These are phyloP conservation scores for Fomitopsis pinicola DNA, from an alignment of 1,284 basidiomycete species.

Conservation along the genomic window DNA sequence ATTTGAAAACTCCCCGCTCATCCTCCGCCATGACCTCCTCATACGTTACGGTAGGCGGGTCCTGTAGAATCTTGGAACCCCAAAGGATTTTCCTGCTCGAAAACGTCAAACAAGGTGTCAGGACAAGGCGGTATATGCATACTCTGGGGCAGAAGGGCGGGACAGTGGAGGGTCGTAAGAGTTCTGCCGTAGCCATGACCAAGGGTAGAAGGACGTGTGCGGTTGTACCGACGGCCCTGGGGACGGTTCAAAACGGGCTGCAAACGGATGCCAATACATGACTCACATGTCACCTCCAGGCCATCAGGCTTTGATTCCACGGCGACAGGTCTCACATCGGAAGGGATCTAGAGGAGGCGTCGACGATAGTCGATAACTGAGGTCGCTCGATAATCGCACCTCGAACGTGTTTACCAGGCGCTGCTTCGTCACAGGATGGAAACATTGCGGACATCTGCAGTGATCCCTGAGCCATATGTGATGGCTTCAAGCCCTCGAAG, in stretches of 20 bases:
- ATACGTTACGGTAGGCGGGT: slow-evolving; percentile 76
- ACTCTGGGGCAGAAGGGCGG: slow-evolving; percentile 36
- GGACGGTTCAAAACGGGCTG: background rate
- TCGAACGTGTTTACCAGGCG: slow-evolving; percentile 83
- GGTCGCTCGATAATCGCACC: slow-evolving; percentile 31
- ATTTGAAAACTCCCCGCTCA: slow-evolving; percentile 71
- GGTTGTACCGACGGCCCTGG: slow-evolving; percentile 57
- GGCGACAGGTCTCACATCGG: slow-evolving; percentile 63
- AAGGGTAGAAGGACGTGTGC: slow-evolving; percentile 81
- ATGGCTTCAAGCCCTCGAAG: slow-evolving; percentile 40
- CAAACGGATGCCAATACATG: background rate
- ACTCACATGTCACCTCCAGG: slow-evolving; percentile 64
- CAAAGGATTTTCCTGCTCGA: slow-evolving; percentile 67
- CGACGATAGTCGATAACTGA: background rate
- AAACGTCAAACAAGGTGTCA: background rate
- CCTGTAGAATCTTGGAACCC: slow-evolving; percentile 73
- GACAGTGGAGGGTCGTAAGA: slow-evolving; percentile 66
- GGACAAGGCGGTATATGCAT: slow-evolving; percentile 14
- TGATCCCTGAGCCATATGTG: slow-evolving; percentile 80
- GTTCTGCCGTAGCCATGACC: slow-evolving; percentile 76
- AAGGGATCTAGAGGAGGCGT: slow-evolving; percentile 59
- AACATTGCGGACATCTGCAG: slow-evolving; percentile 86
- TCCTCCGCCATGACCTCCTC: slow-evolving; percentile 69
- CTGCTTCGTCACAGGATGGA: slow-evolving; percentile 89
- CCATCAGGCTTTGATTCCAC: slow-evolving; percentile 63